phyloP scores from a whole-genome alignment of 805 yeast species.

The Candida golubevii region DNA sequence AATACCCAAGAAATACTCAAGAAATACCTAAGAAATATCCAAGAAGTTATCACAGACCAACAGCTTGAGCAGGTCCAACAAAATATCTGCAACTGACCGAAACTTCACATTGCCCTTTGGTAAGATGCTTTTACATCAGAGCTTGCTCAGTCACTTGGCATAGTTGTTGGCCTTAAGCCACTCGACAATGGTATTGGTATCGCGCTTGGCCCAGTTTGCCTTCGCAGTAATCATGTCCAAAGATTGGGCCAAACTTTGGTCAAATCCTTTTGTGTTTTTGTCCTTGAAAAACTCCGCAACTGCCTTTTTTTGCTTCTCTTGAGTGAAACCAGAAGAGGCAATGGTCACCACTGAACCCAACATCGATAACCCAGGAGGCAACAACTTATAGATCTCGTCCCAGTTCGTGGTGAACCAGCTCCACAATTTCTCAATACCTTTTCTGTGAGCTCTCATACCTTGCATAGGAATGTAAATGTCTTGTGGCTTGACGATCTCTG shows the following conservation, averaged over 20 bases:
- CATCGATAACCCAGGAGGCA: conserved; percentile 82
- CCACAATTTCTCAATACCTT: conserved; percentile 71
- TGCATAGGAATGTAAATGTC: conserved; percentile 75
- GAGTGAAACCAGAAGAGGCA: conserved; percentile 58
- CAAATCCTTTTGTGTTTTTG: conserved; percentile 59
- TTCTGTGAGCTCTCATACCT: conserved; percentile 59
- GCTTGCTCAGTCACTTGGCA: conserved; percentile 11
- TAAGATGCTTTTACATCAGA: background rate
- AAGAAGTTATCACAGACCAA: too few species aligned
- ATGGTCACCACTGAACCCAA: conserved; percentile 68
- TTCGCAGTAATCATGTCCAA: conserved; percentile 56
- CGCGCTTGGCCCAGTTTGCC: conserved; percentile 57
- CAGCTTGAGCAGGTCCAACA: too few species aligned
- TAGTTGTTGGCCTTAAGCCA: conserved; percentile 45
- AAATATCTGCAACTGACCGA: too few species aligned
- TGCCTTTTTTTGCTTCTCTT: conserved; percentile 46
- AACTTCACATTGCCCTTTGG: too few species aligned
- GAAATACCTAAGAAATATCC: too few species aligned
- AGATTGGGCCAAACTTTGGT: conserved; percentile 62
- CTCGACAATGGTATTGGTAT: conserved; percentile 38
- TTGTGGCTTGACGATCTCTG: conserved; percentile 58
- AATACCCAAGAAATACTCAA: too few species aligned
- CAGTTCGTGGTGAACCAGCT: conserved; percentile 69
- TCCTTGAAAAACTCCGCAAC: conserved; percentile 48
- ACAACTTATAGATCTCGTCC: conserved; percentile 58